Evolutionary conservation across 352 stramenopile genomes (phyloP), one percentile per base, ranked within the genome.

Genomic region (Phytophthora lateralis): DNA sequence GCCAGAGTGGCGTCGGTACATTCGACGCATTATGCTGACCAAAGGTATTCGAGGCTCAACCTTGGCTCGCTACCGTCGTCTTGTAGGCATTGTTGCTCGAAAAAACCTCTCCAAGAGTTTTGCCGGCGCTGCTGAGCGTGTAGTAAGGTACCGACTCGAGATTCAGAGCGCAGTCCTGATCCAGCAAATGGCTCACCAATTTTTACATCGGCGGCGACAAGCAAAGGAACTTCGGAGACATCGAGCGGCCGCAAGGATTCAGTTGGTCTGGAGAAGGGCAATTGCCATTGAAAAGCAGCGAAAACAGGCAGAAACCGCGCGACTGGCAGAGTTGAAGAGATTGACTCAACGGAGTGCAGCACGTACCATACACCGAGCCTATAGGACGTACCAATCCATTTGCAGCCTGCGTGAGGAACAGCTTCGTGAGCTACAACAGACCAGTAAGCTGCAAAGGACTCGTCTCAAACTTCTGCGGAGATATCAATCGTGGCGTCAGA

Each of bases 21-120:
- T 69, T 20, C 64, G 53, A 45, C 58, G 58, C 2, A 60, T 63
- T 18, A 68, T 64, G 55, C 34, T 71, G 60, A 68, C 55, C 6
- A 63, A 57, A n/a, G 57, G 63, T 0, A 66, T 74, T 27, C 35
- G 45, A 38, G 69, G 69, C n/a, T 76, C 72, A 6, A 80, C 72
- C 3, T 49, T 75, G 20, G 72, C 72, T 5, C 56, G 69, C 20
- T 80, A 76, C 49, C 72, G 72, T 35, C 69, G 72, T 52, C 54
- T 80, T 26, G 72, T 80, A 8, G 72, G 72, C 1, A 76, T 61
- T 24, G 60, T 73, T 14, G 72, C 72, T 42, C 39, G 69, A 11
- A 67, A 58, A 10, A 69, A 59, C 11, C 47, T 80, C 18, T 37
- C 29, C 34, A 37, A 45, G 32, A 75, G 60, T 53, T 45, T 55